Evolutionary conservation across 148 eudicot species (phyloP).

Genomic region (Fagopyrum homotropicum): DNA sequence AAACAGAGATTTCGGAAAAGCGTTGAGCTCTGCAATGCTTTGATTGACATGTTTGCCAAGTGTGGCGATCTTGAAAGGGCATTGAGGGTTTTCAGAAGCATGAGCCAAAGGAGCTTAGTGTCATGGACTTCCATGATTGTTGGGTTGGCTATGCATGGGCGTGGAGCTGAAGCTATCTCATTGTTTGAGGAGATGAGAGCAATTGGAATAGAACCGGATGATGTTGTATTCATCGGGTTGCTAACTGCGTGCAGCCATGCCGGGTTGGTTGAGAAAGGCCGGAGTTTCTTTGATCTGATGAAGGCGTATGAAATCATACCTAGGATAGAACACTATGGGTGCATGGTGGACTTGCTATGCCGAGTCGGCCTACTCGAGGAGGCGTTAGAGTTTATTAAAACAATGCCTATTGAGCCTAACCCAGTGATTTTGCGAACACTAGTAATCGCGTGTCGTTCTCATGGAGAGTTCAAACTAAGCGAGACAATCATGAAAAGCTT

Average conservation of each 20-base stretch:
- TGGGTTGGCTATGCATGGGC: slow-evolving; percentile 66
- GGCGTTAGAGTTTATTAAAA: slow-evolving; percentile 45
- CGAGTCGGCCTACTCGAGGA: slow-evolving; percentile 51
- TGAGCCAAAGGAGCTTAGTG: slow-evolving; percentile 39
- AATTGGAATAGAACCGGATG: slow-evolving; percentile 37
- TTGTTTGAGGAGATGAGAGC: slow-evolving; percentile 53
- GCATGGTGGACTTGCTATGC: slow-evolving; percentile 68
- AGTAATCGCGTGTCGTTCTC: slow-evolving; percentile 39
- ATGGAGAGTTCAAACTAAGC: slow-evolving; percentile 43
- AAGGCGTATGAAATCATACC: slow-evolving; percentile 34
- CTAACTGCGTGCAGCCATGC: slow-evolving; percentile 72
- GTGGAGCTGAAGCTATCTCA: slow-evolving; percentile 45
- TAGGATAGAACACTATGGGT: slow-evolving; percentile 65
- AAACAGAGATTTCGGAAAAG: slow-evolving; percentile 33
- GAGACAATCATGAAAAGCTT: slow-evolving; percentile 37
- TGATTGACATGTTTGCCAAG: slow-evolving; percentile 65
- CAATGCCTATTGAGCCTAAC: slow-evolving; percentile 64
- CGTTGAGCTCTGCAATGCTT: slow-evolving; percentile 45
- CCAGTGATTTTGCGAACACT: slow-evolving; percentile 53
- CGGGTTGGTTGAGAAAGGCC: slow-evolving; percentile 56
- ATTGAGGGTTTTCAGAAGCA: slow-evolving; percentile 32
- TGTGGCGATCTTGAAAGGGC: slow-evolving; percentile 63
- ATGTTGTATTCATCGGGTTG: slow-evolving; percentile 53
- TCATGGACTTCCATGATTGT: slow-evolving; percentile 61
- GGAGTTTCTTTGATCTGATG: slow-evolving; percentile 32